phyloP scores from a whole-genome alignment of 2,329 filamentous ascomycete species.

The Monosporascus sp. region DNA sequence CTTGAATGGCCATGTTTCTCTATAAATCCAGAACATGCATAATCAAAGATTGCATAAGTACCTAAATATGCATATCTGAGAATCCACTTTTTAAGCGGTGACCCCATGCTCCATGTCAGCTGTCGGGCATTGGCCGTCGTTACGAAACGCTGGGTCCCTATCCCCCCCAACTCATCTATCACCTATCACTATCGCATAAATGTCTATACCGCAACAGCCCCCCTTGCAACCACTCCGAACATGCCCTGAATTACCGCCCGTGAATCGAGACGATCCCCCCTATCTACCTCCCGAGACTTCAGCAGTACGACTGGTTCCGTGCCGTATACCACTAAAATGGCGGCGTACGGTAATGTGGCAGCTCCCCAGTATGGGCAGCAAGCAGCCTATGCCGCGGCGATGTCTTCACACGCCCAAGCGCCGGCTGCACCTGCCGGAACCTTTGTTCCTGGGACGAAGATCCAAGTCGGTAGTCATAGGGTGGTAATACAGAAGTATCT shows the following conservation, averaged over 20 bases:
- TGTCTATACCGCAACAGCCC: not conserved
- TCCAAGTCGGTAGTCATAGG: slow-evolving; percentile 88
- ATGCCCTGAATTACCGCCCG: not conserved
- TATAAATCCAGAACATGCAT: too few relatives aligned
- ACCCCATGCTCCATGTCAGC: not conserved
- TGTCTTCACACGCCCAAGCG: slow-evolving; percentile 26
- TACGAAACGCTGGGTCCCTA: too few relatives aligned
- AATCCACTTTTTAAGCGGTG: not conserved
- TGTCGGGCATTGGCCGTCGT: too few relatives aligned
- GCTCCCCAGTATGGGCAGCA: slow-evolving; percentile 37
- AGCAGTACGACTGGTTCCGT: not conserved
- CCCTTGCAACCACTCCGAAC: not conserved
- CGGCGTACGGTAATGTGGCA: slow-evolving; percentile 9
- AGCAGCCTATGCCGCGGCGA: slow-evolving; percentile 37
- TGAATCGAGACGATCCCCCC: not conserved
- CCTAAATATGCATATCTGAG: not conserved
- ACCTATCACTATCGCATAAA: not conserved
- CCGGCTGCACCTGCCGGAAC: slow-evolving; percentile 67
- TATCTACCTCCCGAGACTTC: not conserved
- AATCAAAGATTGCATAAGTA: too few relatives aligned
- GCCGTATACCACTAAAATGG: not conserved
- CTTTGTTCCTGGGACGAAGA: slow-evolving; percentile 90
- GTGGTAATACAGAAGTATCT: slow-evolving; percentile 96
- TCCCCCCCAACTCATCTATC: not conserved
- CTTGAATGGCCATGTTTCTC: too few relatives aligned